Conservation (phyloP, 2,329 filamentous ascomycete genomes). For the Pestalotiopsis sp. region DNA sequence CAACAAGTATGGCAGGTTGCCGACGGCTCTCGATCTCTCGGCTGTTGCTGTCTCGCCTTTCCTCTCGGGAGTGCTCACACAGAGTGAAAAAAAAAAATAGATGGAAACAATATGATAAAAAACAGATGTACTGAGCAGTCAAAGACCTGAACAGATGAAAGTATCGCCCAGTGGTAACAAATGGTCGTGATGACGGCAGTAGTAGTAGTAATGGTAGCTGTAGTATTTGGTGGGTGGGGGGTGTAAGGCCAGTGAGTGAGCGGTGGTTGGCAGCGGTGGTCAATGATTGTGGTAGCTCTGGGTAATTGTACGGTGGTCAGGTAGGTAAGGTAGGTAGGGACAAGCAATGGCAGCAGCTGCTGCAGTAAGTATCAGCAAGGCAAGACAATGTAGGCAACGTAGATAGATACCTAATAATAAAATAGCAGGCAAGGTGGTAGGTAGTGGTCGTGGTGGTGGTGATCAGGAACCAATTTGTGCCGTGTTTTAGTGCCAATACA, state of each 20-base stretch:
- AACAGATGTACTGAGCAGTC: neutral
- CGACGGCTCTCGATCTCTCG: neutral
- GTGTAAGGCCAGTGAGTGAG: too few relatives aligned
- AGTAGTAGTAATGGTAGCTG: neutral
- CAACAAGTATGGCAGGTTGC: neutral
- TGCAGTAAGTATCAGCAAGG: neutral
- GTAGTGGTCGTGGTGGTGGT: neutral
- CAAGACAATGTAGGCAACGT: neutral
- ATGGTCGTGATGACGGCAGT: neutral
- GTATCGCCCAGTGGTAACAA: neutral
- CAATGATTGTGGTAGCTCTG: neutral
- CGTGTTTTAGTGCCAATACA: neutral
- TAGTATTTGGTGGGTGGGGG: neutral
- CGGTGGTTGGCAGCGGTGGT: too few relatives aligned
- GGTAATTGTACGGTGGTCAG: neutral
- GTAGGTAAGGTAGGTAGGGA: neutral
- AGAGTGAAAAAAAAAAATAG: neutral
- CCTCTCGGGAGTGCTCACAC: neutral
- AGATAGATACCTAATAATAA: neutral
- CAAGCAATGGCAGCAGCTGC: neutral
- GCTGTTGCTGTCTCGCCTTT: neutral
- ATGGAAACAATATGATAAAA: neutral
- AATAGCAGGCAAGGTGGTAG: too few relatives aligned
- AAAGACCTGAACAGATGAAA: neutral
- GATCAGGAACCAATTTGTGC: neutral